These are phyloP conservation scores for Przewalskia tangutica DNA, from an alignment of 257 asterid genomes.

Conservation along the genomic window DNA sequence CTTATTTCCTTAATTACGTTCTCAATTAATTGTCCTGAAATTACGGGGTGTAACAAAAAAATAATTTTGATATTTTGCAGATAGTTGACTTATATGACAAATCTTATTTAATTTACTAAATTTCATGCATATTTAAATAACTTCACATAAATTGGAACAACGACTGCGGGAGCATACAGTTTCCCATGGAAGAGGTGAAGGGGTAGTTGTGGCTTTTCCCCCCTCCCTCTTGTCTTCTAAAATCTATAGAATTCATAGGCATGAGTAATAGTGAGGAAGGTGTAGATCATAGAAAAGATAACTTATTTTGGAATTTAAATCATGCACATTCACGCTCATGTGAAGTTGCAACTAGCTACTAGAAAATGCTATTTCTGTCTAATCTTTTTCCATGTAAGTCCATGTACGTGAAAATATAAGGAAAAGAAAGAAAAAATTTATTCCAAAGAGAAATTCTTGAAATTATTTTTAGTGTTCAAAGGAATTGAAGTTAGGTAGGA, in stretches of 20 bases:
- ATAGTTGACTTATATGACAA: not conserved
- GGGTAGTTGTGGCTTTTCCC: not conserved
- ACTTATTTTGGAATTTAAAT: not conserved
- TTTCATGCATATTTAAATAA: too few relatives aligned
- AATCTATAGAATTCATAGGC: not conserved
- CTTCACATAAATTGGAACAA: too few relatives aligned
- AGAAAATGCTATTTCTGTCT: not conserved
- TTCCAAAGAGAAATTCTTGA: not conserved
- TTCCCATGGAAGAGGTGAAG: too few relatives aligned
- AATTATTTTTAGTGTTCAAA: not conserved
- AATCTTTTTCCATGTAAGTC: not conserved
- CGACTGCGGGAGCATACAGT: too few relatives aligned
- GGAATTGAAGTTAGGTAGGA: not conserved
- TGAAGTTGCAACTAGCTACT: not conserved
- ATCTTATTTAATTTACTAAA: too few relatives aligned
- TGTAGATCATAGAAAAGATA: not conserved
- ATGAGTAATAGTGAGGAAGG: not conserved
- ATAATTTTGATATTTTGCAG: not conserved
- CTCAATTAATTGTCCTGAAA: too few relatives aligned
- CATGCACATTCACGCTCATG: not conserved
- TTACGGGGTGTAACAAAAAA: too few relatives aligned
- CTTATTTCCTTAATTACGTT: too few relatives aligned
- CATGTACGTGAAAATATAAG: not conserved
- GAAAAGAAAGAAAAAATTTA: not conserved
- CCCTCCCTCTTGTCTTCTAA: not conserved